These are phyloP conservation scores for Jacaranda mimosifolia DNA, from an alignment of 257 asterid genomes.

Conservation along the genomic window DNA sequence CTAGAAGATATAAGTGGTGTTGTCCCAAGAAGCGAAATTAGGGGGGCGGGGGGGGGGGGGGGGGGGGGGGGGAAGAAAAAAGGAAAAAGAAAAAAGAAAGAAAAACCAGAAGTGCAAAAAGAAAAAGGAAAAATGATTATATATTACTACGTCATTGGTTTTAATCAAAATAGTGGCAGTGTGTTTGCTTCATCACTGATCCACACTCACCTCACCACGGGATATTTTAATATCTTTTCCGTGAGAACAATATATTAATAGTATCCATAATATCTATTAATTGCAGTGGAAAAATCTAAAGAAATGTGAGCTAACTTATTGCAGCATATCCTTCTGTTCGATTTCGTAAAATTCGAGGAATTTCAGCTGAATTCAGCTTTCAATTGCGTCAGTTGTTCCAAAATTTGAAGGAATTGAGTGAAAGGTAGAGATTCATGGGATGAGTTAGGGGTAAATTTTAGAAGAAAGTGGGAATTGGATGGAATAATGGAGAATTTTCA, in stretches of 20 bases:
- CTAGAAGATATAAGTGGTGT: too few relatives aligned
- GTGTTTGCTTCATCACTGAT: conserved; percentile 20
- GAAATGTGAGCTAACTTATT: neutral
- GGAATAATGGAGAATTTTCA: conserved; percentile 2
- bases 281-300: too few relatives aligned
- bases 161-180: conserved; percentile 13
- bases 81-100: neutral
- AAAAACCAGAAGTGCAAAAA: neutral
- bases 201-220: conserved; percentile 14
- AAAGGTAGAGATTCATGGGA: conserved; percentile 4
- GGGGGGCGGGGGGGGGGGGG: too few relatives aligned
- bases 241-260: too few relatives aligned
- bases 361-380: conserved; percentile 10
- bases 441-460: neutral
- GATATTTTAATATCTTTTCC: too few relatives aligned
- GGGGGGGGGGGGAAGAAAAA: neutral
- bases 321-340: conserved; percentile 21
- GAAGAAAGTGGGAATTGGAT: neutral
- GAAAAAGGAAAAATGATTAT: neutral
- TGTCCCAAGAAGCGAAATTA: too few relatives aligned
- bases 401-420: conserved; percentile 9
- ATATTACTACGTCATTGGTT: neutral
- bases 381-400: neutral
- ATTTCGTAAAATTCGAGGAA: conserved; percentile 10
- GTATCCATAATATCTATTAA: too few relatives aligned